Evolutionary conservation across 495 filamentous ascomycete species (phyloP).

Genomic region (Terfezia claveryi): DNA sequence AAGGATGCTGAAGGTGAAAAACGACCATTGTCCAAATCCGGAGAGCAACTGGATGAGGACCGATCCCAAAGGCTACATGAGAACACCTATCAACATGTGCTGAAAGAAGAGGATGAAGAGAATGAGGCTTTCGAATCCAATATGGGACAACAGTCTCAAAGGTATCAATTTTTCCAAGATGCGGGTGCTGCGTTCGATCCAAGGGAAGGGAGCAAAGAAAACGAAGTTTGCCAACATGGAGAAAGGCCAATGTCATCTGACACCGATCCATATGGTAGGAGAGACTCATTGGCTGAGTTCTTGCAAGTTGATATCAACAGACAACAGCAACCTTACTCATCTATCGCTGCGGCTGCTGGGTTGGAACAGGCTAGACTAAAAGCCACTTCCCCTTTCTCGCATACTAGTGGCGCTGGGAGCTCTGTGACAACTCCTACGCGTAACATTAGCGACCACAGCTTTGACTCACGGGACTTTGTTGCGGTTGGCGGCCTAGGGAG

Average conservation of each 20-base stretch:
- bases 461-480: constrained; percentile 25
- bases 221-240: constrained; percentile 25
- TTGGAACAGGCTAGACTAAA: constrained; percentile 35
- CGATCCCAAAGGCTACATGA: not conserved
- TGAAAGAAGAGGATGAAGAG: constrained; percentile 19
- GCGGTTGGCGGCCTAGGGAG: constrained; percentile 7
- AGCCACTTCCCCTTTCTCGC: constrained; percentile 28
- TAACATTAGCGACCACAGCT: constrained; percentile 43
- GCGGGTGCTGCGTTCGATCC: not conserved
- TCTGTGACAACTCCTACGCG: constrained; percentile 16
- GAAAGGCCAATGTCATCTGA: constrained; percentile 39
- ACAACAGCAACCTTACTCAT: constrained; percentile 25
- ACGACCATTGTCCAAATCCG: too few relatives aligned
- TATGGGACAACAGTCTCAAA: constrained; percentile 43
- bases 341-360: constrained; percentile 18
- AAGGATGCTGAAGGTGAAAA: not conserved
- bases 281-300: constrained; percentile 24
- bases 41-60: too few relatives aligned
- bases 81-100: not conserved
- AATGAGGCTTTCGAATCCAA: constrained; percentile 44
- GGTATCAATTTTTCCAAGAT: constrained; percentile 42
- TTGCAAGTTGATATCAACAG: constrained; percentile 41
- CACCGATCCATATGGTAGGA: constrained; percentile 60
- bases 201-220: constrained; percentile 10
- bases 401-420: constrained; percentile 25